phyloP scores from a whole-genome alignment of 306 rosid genomes.

The Quercus parvula region DNA sequence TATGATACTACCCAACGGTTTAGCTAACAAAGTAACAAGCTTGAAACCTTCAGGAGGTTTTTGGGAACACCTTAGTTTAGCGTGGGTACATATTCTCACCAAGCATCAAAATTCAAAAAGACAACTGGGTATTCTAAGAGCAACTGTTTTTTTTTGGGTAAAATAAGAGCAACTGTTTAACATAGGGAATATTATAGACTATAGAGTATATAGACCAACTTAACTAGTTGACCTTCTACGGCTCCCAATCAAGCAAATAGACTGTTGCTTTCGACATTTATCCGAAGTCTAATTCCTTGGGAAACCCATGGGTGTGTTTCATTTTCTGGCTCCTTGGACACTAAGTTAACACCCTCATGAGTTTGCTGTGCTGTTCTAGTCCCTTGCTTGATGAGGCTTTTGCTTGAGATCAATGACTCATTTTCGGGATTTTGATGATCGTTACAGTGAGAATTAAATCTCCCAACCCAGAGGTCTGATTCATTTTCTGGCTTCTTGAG shows the following conservation, averaged over 20 bases:
- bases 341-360: background rate
- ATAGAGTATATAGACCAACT: no score
- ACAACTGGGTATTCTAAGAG: background rate
- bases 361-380: background rate
- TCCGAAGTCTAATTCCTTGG: background rate
- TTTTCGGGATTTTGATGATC: slow-evolving; percentile 11
- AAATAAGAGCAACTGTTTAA: background rate
- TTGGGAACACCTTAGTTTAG: background rate
- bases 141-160: background rate
- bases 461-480: background rate
- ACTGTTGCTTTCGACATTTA: background rate
- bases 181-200: no score
- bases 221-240: background rate
- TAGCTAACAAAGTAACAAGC: no score
- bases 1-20: no score
- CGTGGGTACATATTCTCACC: background rate
- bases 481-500: slow-evolving; percentile 1
- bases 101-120: background rate
- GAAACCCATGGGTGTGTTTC: slow-evolving; percentile 16
- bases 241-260: background rate
- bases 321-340: slow-evolving; percentile 1
- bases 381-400: background rate
- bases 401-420: background rate
- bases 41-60: background rate
- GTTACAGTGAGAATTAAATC: slow-evolving; percentile 34